A percentile compares a stretch with the other conserved stretches of the same genome.
Evolutionary conservation across 1,284 basidiomycete species (phyloP).

Genomic region (Rhodotorula sp.): DNA sequence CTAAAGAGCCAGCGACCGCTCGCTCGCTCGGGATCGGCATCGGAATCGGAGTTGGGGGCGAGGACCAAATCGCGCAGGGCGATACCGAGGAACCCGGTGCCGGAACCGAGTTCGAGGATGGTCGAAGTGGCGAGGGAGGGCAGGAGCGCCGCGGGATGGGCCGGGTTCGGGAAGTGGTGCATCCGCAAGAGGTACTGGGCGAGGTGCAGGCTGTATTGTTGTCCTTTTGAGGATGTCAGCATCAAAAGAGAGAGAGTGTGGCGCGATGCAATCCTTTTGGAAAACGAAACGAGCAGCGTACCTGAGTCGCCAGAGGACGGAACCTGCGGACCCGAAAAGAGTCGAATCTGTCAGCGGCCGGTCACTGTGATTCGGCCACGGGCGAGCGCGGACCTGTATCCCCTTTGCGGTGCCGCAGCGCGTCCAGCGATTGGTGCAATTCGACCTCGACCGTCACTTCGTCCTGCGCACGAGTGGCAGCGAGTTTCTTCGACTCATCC

Average conservation of each 20-base stretch:
- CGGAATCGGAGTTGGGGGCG: background rate
- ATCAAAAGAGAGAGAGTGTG: no score
- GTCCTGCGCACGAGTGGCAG: background rate
- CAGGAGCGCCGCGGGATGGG: slow-evolving; percentile 1
- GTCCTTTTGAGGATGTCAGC: no score
- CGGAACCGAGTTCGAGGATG: slow-evolving; percentile 42
- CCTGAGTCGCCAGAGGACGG: slow-evolving; percentile 39
- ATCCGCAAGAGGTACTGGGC: slow-evolving; percentile 18
- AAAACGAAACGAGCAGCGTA: background rate
- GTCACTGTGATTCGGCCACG: background rate
- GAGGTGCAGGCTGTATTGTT: slow-evolving; percentile 22
- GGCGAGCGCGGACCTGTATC: slow-evolving; percentile 27
- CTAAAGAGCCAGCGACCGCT: slow-evolving; percentile 32
- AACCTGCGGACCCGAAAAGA: slow-evolving; percentile 10
- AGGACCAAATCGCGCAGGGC: slow-evolving; percentile 25
- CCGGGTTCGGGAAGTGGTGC: slow-evolving; percentile 30
- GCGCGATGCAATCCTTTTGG: no score
- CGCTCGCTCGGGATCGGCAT: no score
- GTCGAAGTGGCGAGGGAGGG: slow-evolving; percentile 10
- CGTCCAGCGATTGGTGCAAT: slow-evolving; percentile 27
- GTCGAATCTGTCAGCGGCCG: background rate
- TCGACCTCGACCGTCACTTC: slow-evolving; percentile 28
- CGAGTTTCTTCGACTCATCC: background rate
- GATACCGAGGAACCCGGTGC: slow-evolving; percentile 39
- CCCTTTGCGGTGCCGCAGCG: slow-evolving; percentile 28